Conservation (phyloP, 306 rosid genomes). For the Sechiopsis laciniata region DNA sequence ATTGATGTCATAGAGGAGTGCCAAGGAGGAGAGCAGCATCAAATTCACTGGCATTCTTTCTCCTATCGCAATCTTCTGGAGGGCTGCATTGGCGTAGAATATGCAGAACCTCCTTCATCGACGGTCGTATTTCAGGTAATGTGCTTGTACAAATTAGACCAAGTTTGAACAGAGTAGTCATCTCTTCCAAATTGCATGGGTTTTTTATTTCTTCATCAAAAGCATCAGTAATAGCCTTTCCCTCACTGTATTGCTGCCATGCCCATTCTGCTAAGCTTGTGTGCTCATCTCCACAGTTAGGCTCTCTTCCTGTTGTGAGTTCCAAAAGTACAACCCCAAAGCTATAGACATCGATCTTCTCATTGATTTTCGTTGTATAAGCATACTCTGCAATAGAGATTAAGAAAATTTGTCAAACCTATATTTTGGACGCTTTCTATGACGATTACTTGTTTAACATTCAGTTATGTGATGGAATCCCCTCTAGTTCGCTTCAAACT, state of each 20-base stretch:
- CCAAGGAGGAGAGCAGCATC: conserved; percentile 55
- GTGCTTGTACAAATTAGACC: conserved; percentile 70
- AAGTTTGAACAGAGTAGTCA: conserved; percentile 55
- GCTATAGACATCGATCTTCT: conserved; percentile 72
- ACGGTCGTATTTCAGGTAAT: conserved; percentile 57
- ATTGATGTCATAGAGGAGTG: conserved; percentile 36
- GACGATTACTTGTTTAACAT: background rate
- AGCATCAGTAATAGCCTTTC: conserved; percentile 39
- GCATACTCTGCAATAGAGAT: conserved; percentile 55
- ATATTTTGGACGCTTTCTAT: conserved; percentile 5
- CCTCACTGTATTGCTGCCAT: conserved; percentile 46
- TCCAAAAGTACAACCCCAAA: conserved; percentile 85
- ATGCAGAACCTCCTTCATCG: conserved; percentile 59
- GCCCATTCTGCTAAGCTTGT: conserved; percentile 70
- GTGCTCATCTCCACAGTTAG: conserved; percentile 43
- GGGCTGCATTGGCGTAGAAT: conserved; percentile 45
- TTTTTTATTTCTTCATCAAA: conserved; percentile 52
- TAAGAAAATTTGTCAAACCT: conserved; percentile 14
- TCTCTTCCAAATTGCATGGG: conserved; percentile 42
- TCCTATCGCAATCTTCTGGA: conserved; percentile 24
- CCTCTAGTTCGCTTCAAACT: background rate
- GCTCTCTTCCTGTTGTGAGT: conserved; percentile 66
- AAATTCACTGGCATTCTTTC: conserved; percentile 35
- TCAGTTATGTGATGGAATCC: background rate
- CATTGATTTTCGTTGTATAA: conserved; percentile 55